Conservation (phyloP, 2,329 filamentous ascomycete species). For the Hypoxylon sp. region DNA sequence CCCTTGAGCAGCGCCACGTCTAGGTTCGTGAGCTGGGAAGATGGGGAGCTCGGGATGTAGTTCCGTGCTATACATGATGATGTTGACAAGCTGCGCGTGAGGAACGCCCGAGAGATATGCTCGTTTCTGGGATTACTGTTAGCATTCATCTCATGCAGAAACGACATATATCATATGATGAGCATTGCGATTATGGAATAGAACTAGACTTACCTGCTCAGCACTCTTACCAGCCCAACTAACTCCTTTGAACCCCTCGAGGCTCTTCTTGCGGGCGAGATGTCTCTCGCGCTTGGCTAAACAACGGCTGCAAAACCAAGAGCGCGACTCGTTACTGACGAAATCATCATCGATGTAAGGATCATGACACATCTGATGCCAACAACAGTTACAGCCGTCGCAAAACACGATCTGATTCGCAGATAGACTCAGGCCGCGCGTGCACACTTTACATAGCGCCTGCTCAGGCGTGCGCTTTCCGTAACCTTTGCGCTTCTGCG, state of each 20-base stretch:
- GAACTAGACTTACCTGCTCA: slow-evolving; percentile 56
- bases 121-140: slow-evolving; percentile 64
- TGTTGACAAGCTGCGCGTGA: slow-evolving; percentile 72
- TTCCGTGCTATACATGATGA: slow-evolving; percentile 74
- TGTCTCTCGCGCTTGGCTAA: slow-evolving; percentile 63
- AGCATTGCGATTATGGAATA: neutral
- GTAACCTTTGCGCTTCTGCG: slow-evolving; percentile 61
- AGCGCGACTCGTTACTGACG: slow-evolving; percentile 74
- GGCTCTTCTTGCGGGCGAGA: slow-evolving; percentile 58
- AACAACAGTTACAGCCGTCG: slow-evolving; percentile 83
- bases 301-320: slow-evolving; percentile 81
- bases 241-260: slow-evolving; percentile 55
- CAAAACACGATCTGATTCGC: slow-evolving; percentile 89
- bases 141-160: slow-evolving; percentile 17
- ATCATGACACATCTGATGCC: slow-evolving; percentile 87
- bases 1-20: slow-evolving; percentile 33
- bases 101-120: slow-evolving; percentile 74
- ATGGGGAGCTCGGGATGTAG: slow-evolving; percentile 76
- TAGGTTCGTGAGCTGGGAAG: slow-evolving; percentile 64
- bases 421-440: slow-evolving; percentile 78
- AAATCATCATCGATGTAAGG: slow-evolving; percentile 80
- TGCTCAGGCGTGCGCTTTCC: slow-evolving; percentile 73
- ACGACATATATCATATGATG: neutral
- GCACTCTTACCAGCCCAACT: slow-evolving; percentile 59
- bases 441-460: slow-evolving; percentile 79